Base-by-base conservation (phyloP, 2,329 filamentous ascomycete species). In the Diaporthe nobilis region DNA sequence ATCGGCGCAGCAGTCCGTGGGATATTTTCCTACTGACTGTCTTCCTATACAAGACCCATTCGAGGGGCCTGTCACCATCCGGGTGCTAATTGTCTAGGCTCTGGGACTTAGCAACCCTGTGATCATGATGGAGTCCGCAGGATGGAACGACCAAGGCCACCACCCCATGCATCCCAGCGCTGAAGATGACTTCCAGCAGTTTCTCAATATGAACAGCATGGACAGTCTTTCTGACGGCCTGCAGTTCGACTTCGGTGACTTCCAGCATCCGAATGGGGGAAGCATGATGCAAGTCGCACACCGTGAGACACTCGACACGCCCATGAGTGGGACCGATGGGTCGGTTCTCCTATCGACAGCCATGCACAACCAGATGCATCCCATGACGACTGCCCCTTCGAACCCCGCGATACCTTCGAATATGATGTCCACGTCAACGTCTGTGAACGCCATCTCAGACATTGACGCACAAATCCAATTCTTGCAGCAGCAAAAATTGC, bases 381-480 rank as follows among this genome's bases (percentile, higher is more conserved):
- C 86, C 61, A 89, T 91, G 82, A 87, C 88, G 10, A 86, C 85
- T 7, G 84, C 86, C 28, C 80, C 85, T 17, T 79, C 82, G 12
- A 89, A 89, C 73, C 79, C 87, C 57, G 80, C 86, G 3, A 86
- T 91, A 28, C 82, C 88, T 39, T 84, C 86, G 20, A 84, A 83
- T 73, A 86, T 87, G 81, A 83, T 86, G 76, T 84, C 86, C 75
- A 84, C 86, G 79, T 88, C 87, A 75, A 84, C 84, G 7, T 84
- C 88, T 34, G 85, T 82, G 78, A 90, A 91, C 77, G 84, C 89
- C 76, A 88, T 92, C 72, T 87, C 87, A 49, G 88, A 90, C 73
- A 87, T 93, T 78, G 91, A 93, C 81, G 90, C 91, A 47, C 91
- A 93, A 81, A 93, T 93, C 75, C 90, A 92, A 75, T 92, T 90